Evolutionary conservation across 306 rosid genomes (phyloP).

Genomic region (Neltuma alba): DNA sequence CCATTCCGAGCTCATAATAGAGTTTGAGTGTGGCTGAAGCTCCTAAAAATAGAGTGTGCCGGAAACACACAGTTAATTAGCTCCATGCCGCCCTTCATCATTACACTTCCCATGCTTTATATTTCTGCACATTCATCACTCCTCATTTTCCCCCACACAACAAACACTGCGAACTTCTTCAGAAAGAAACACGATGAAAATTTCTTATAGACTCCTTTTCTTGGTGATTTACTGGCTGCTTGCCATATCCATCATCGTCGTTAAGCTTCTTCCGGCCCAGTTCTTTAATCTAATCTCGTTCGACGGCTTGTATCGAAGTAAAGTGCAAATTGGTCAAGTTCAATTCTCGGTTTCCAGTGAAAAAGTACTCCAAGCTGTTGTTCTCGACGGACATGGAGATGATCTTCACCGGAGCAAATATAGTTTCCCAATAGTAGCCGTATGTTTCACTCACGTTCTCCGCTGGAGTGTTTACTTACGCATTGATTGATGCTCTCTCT

Average conservation of each 20-base stretch:
- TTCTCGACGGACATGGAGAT: neutral
- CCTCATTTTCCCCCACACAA: slow-evolving; percentile 11
- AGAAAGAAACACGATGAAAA: slow-evolving; percentile 15
- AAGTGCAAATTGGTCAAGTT: slow-evolving; percentile 9
- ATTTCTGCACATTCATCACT: neutral
- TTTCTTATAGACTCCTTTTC: neutral
- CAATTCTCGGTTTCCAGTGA: slow-evolving; percentile 5
- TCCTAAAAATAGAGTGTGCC: too few species aligned
- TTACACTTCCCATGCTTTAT: neutral
- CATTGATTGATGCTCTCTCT: slow-evolving; percentile 1
- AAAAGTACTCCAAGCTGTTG: slow-evolving; percentile 17
- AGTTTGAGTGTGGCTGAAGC: too few species aligned
- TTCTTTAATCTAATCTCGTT: slow-evolving; percentile 1
- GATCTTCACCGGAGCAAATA: neutral
- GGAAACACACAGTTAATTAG: neutral
- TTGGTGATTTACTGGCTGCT: slow-evolving; percentile 17
- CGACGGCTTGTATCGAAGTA: neutral
- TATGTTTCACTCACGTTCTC: neutral
- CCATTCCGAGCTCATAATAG: neutral
- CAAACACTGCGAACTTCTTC: neutral
- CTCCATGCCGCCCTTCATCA: slow-evolving; percentile 11
- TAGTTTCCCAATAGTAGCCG: slow-evolving; percentile 2
- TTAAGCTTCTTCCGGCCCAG: slow-evolving; percentile 26
- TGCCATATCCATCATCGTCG: slow-evolving; percentile 9
- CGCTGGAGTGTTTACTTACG: neutral